phyloP scores from a whole-genome alignment of 2,329 filamentous ascomycete species.

The Xylariaceae sp. region DNA sequence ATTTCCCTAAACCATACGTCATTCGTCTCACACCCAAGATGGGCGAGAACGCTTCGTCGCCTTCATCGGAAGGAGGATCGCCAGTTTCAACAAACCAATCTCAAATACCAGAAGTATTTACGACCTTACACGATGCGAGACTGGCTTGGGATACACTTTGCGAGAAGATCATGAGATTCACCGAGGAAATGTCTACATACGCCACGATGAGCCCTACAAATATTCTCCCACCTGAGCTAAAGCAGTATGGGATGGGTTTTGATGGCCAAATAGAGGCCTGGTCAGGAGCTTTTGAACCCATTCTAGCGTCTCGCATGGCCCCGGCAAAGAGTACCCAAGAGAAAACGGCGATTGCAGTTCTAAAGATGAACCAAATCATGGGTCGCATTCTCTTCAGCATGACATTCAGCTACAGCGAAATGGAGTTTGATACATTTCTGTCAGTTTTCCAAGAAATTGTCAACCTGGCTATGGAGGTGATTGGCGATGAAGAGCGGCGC shows the following conservation, averaged over 20 bases:
- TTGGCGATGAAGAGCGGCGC: conserved; percentile 61
- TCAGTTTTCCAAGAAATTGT: conserved; percentile 61
- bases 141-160: conserved; percentile 61
- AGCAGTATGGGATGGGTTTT: conserved; percentile 55
- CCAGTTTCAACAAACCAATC: conserved; percentile 47
- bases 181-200: conserved; percentile 58
- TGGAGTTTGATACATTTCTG: conserved; percentile 62
- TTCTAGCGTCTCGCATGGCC: conserved; percentile 56
- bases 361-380: conserved; percentile 69
- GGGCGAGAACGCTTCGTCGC: conserved; percentile 46
- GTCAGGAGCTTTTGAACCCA: conserved; percentile 61
- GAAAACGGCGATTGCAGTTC: conserved; percentile 63
- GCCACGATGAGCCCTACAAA: conserved; percentile 58
- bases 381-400: conserved; percentile 62
- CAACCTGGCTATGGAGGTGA: conserved; percentile 62
- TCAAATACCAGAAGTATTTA: conserved; percentile 53
- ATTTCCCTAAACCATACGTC: conserved; percentile 67
- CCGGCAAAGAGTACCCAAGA: conserved; percentile 59
- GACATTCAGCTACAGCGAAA: conserved; percentile 65
- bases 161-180: conserved; percentile 63
- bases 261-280: conserved; percentile 59
- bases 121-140: conserved; percentile 59
- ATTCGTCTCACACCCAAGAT: conserved; percentile 55
- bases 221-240: conserved; percentile 55
- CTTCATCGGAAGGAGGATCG: conserved; percentile 51